Evolutionary conservation across 2,329 filamentous ascomycete species (phyloP), one percentile per base, ranked within the genome.

Genomic region (Neonectria neomacrospora): DNA sequence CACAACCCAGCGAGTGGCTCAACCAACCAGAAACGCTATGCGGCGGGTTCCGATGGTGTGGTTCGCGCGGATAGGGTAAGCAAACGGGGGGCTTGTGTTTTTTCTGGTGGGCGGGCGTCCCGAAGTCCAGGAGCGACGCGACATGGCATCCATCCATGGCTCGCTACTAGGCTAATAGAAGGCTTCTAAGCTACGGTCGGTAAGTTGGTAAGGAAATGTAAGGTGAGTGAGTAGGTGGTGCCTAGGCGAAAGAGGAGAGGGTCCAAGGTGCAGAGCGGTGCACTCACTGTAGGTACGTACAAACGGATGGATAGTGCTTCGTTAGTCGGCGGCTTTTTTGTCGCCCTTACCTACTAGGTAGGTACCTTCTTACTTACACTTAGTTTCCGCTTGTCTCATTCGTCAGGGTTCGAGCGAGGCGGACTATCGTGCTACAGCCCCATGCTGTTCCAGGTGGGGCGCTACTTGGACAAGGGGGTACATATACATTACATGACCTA

Each of bases 381-480:
- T 50, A 12, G 28, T 32, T 32, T 30, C 28, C 26, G 28, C 45
- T 32, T 32, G 45, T 50, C n/a, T 50, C 26, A 50, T 50, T 50
- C 45, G 45, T 20, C 28, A 16, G 45, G 45, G 45, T 32, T 50
- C 45, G 45, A 50, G 45, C 26, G n/a, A 50, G 45, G 45, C 55
- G 28, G 47, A 51, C 55, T 58, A 58, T 58, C 44, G 45, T 58
- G 55, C 30, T 58, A 58, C 47, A 52, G 47, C 41, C 55, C 37
- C 55, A 52, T 44, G 45, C 30, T 39, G 37, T 57, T 54, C 50
- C 26, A 32, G 30, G 57, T 47, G 50, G 50, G 57, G 50, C 48
- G 41, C 50, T 18, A 37, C 42, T 37, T 45, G 26, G 55, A 59
- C 50, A 32, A 47, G 56, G 47, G 30, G 56, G 41, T 47, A 16